Evolutionary conservation across 2,329 filamentous ascomycete species (phyloP).

Genomic region (Colletotrichum kahawae): DNA sequence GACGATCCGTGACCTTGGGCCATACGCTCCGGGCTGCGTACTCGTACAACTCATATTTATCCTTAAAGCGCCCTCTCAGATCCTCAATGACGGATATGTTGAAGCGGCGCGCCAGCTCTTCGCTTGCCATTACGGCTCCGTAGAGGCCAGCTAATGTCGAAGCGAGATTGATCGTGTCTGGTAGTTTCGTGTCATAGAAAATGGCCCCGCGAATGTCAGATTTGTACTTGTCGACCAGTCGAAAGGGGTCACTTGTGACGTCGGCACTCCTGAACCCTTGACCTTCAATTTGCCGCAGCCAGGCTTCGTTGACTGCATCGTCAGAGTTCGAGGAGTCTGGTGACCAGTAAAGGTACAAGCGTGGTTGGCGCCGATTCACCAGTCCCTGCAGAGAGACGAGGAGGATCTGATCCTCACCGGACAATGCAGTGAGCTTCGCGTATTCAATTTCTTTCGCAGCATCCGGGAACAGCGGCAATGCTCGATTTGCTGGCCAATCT

Average conservation of each 20-base stretch:
- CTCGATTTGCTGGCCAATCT: not conserved
- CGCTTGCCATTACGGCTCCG: not conserved
- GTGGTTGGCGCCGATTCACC: not conserved
- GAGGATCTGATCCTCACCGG: not conserved
- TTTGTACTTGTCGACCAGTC: not conserved
- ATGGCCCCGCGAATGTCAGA: not conserved
- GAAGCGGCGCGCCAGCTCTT: not conserved
- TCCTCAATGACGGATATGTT: not conserved
- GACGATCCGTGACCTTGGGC: not conserved
- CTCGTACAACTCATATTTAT: not conserved
- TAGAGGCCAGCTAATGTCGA: not conserved
- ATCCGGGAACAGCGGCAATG: not conserved
- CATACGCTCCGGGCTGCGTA: not conserved
- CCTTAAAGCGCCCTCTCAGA: not conserved
- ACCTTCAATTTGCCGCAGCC: not conserved
- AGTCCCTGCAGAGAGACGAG: not conserved
- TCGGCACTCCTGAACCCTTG: not conserved
- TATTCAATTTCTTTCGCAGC: not conserved
- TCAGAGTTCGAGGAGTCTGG: not conserved
- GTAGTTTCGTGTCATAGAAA: not conserved
- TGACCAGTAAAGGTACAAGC: not conserved
- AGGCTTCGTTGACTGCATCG: not conserved
- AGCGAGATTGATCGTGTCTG: constrained; percentile 1
- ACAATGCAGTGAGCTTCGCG: not conserved
- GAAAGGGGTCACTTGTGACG: not conserved